Conservation (phyloP, 2,329 filamentous ascomycete genomes). For the Biscogniauxia marginata region DNA sequence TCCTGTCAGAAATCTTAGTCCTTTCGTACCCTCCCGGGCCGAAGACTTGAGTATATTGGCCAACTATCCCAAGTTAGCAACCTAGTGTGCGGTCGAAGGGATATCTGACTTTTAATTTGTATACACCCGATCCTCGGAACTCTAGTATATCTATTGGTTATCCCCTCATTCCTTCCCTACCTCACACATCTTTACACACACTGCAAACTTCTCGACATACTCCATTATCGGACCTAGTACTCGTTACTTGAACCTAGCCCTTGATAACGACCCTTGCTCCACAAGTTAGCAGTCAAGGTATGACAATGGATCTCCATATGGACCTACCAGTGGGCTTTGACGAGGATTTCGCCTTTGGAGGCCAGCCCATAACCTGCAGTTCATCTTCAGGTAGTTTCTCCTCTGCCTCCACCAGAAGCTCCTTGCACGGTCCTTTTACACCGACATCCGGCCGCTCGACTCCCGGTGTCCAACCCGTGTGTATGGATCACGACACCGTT, state of each 20-base stretch:
- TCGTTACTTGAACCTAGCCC: constrained; percentile 11
- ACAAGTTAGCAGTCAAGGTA: constrained; percentile 5
- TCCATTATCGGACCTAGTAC: constrained; percentile 11
- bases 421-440: constrained; percentile 29
- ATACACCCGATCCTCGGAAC: constrained; percentile 19
- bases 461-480: constrained; percentile 23
- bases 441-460: constrained; percentile 35
- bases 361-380: constrained; percentile 19
- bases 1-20: constrained; percentile 25
- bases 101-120: constrained; percentile 19
- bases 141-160: constrained; percentile 29
- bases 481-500: constrained; percentile 26
- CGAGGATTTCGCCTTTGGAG: constrained; percentile 26
- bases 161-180: constrained; percentile 27
- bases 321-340: constrained; percentile 28
- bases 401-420: constrained; percentile 29
- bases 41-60: constrained; percentile 28
- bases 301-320: constrained; percentile 36
- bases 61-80: constrained; percentile 24
- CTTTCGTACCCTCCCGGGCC: constrained; percentile 26
- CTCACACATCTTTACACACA: constrained; percentile 14
- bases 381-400: constrained; percentile 32
- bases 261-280: constrained; percentile 14
- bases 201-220: constrained; percentile 11
- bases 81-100: constrained; percentile 19